Evolutionary conservation across 1,284 basidiomycete species (phyloP), one percentile per base, ranked within the genome.

Genomic region (Fomitopsis betulina): DNA sequence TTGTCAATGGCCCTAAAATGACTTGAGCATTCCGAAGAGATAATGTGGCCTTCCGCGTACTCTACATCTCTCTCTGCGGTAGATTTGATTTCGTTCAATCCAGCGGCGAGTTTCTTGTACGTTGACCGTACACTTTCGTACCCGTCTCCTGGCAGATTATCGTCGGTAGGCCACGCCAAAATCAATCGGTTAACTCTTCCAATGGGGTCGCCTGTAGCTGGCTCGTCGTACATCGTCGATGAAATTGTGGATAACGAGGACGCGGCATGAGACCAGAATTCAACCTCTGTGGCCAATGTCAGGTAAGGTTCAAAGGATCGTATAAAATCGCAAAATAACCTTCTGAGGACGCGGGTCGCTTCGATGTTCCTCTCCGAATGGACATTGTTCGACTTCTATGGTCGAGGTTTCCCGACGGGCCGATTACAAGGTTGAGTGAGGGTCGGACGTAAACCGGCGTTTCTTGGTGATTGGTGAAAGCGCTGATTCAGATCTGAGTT

Each of bases 151-250:
- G 85, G 83, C 13, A 87, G 67, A 23, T 78, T 78, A 64, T 91
- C 89, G 69, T 91, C 86, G 23, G 77, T 71, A 6, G 87, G 87
- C 87, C 89, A 91, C 38, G 78, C 79, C 54, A 79, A 76, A 61
- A 91, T 84, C 56, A 88, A 69, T 63, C 87, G 79, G 69, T 92
- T 91, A 25, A 88, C 85, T 51, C 86, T 81, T 35, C 80, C 81
- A 56, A 91, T 82, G 1, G 82, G 83, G 42, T 90, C 87, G 56
- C 73, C 65, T 30, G 78, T 80, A 12, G 73, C 69, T 35, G 77
- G 71, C 64, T 76, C 82, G 15, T 79, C 71, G 67, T 82, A 85
- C 61, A 83, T 75, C 57, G 73, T 74, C 10, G 84, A 80, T 39
- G 84, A 80, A 38, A 91, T 74, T 19, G 74, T 71, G 60, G 74